A percentile compares a stretch with the other conserved stretches of the same genome.
Evolutionary conservation across 345 rosid genomes (phyloP).

Genomic region (Syzygium aromaticum): DNA sequence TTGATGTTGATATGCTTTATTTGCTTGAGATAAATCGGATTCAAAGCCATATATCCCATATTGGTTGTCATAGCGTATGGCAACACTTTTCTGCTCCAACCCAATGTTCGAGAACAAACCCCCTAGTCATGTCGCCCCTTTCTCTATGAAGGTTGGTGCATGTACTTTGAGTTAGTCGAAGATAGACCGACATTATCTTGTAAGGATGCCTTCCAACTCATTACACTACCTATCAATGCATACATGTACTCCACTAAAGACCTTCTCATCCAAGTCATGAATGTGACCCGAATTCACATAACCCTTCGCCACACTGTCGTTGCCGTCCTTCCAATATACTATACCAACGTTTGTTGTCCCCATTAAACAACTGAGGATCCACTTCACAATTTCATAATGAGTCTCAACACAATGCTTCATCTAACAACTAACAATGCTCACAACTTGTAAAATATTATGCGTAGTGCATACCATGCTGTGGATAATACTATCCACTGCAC

Average conservation of each 20-base stretch:
- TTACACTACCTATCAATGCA: not conserved
- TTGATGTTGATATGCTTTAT: not conserved
- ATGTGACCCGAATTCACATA: not conserved
- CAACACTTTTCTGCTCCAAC: not conserved
- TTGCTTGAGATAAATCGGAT: not conserved
- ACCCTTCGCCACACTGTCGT: not conserved
- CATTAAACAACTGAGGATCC: too few species aligned
- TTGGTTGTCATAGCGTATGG: not conserved
- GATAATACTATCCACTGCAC: not conserved
- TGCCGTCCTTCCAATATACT: not conserved
- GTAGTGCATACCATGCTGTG: not conserved
- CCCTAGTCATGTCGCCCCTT: not conserved
- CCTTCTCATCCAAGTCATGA: not conserved
- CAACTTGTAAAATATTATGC: not conserved
- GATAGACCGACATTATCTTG: not conserved
- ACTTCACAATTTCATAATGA: not conserved
- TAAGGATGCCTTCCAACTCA: not conserved
- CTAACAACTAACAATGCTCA: not conserved
- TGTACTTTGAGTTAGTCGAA: not conserved
- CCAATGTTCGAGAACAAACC: not conserved
- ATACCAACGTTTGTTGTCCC: not conserved
- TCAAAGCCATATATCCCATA: not conserved
- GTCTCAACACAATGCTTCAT: not conserved
- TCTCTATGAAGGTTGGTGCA: not conserved
- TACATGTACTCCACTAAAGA: not conserved